Conservation (phyloP, 208 protist genomes). For the Crithidia fasciculata region DNA sequence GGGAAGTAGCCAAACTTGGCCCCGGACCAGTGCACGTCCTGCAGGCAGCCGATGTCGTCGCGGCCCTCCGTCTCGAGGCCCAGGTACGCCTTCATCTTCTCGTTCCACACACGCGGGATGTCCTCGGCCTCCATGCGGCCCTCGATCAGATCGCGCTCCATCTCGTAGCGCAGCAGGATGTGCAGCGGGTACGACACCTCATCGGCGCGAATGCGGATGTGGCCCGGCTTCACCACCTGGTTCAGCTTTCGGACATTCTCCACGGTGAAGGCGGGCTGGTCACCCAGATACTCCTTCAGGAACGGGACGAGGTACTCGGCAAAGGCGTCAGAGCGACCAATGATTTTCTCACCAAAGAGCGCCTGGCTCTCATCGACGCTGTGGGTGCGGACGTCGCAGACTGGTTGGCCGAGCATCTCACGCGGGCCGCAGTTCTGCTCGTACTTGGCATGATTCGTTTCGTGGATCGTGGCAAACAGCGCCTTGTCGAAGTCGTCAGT, state of each 20-base stretch:
- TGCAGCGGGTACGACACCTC: constrained; percentile 93
- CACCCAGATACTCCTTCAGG: constrained; percentile 47
- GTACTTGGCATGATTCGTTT: constrained; percentile 29
- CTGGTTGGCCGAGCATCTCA: constrained; percentile 55
- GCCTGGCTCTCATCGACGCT: constrained; percentile 86
- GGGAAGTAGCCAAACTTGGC: constrained; percentile 89
- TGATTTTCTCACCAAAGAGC: constrained; percentile 79
- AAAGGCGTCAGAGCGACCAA: constrained; percentile 62
- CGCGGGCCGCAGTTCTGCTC: constrained; percentile 49
- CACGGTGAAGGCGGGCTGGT: constrained; percentile 55
- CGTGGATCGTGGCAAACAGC: constrained; percentile 51
- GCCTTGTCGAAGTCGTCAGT: constrained; percentile 41
- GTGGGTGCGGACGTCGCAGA: constrained; percentile 56
- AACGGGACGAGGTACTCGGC: constrained; percentile 45
- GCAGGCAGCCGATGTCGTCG: constrained; percentile 81
- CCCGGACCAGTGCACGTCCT: constrained; percentile 90
- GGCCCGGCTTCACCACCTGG: constrained; percentile 64
- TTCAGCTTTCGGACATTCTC: constrained; percentile 55
- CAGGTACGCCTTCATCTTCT: constrained; percentile 90
- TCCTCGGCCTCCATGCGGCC: constrained; percentile 78
- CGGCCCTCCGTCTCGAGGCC: constrained; percentile 77
- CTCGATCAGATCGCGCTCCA: constrained; percentile 88
- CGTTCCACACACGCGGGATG: constrained; percentile 82
- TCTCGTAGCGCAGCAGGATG: constrained; percentile 90
- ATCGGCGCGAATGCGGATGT: constrained; percentile 87